phyloP scores from a whole-genome alignment of 1,284 basidiomycete genomes.

The Papiliotrema nemorosa region DNA sequence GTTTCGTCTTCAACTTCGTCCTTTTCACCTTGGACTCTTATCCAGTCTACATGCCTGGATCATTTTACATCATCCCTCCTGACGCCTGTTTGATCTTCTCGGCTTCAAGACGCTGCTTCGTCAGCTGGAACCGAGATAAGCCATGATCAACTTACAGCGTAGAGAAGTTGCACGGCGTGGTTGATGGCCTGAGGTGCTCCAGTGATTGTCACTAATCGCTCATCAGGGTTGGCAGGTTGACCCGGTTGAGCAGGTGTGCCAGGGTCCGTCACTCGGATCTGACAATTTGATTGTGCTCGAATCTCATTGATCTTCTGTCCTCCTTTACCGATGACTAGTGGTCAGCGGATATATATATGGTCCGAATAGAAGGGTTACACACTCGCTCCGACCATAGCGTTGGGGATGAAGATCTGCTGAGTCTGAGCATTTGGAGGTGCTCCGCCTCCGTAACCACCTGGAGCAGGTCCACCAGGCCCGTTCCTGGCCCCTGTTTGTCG shows the following conservation, averaged over 20 bases:
- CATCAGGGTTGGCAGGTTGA: constrained; percentile 59
- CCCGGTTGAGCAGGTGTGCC: constrained; percentile 57
- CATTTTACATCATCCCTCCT: too few species aligned
- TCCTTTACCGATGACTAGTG: constrained; percentile 85
- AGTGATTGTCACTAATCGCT: constrained; percentile 88
- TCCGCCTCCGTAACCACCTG: too few species aligned
- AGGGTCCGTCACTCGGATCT: constrained; percentile 99
- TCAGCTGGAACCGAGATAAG: too few species aligned
- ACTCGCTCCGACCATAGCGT: constrained; percentile 91
- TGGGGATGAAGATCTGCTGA: constrained; percentile 98
- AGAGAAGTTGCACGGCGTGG: constrained; percentile 90
- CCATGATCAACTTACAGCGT: constrained; percentile 59
- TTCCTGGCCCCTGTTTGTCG: constrained; percentile 32
- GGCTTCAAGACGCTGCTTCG: too few species aligned
- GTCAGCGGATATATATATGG: neutral
- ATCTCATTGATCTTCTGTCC: constrained; percentile 99
- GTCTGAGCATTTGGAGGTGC: constrained; percentile 70
- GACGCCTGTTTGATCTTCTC: too few species aligned
- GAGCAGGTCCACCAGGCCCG: constrained; percentile 25
- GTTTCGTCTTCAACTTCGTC: too few species aligned
- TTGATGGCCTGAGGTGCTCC: constrained; percentile 92
- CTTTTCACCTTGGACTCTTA: too few species aligned
- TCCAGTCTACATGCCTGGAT: too few species aligned
- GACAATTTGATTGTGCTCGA: constrained; percentile 81
- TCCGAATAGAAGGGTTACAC: constrained; percentile 18